Conservation (phyloP, 768 basidiomycete genomes). For the Lentinus brumalis region DNA sequence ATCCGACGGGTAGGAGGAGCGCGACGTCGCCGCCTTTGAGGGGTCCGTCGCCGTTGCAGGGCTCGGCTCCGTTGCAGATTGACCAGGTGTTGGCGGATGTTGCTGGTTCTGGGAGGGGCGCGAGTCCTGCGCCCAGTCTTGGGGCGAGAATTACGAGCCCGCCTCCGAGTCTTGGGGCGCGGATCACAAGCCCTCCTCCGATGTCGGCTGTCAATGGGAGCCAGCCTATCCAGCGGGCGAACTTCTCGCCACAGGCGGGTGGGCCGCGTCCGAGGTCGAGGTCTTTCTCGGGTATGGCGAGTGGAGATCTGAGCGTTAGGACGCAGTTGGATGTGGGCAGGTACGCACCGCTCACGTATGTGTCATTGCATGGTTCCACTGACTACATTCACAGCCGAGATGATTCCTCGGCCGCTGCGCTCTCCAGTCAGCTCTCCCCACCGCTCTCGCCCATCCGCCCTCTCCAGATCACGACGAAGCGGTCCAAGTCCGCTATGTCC, state of each 20-base stretch:
- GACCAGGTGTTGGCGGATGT: not conserved
- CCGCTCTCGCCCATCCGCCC: constrained; percentile 11
- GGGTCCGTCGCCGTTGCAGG: not conserved
- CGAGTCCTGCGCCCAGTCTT: not conserved
- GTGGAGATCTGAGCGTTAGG: constrained; percentile 22
- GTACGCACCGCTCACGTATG: constrained; percentile 14
- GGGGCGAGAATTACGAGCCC: not conserved
- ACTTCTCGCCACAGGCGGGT: constrained; percentile 62
- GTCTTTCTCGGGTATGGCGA: constrained; percentile 76
- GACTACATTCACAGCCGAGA: not conserved
- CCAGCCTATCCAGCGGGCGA: constrained; percentile 50
- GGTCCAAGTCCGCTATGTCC: constrained; percentile 26
- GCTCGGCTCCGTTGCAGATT: not conserved
- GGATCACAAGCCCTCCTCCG: not conserved
- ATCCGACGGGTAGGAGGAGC: constrained; percentile 6
- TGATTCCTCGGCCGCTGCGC: not conserved
- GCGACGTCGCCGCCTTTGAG: constrained; percentile 7
- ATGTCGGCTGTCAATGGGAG: not conserved
- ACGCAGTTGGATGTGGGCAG: constrained; percentile 14
- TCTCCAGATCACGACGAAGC: constrained; percentile 21
- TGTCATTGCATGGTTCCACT: not conserved
- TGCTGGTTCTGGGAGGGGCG: not conserved
- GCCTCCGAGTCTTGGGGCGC: not conserved
- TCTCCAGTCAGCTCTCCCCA: not conserved
- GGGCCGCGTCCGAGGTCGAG: constrained; percentile 59